Evolutionary conservation across 108 stramenopile species (phyloP).

Genomic region (Pseudonitzschia multiseries): DNA sequence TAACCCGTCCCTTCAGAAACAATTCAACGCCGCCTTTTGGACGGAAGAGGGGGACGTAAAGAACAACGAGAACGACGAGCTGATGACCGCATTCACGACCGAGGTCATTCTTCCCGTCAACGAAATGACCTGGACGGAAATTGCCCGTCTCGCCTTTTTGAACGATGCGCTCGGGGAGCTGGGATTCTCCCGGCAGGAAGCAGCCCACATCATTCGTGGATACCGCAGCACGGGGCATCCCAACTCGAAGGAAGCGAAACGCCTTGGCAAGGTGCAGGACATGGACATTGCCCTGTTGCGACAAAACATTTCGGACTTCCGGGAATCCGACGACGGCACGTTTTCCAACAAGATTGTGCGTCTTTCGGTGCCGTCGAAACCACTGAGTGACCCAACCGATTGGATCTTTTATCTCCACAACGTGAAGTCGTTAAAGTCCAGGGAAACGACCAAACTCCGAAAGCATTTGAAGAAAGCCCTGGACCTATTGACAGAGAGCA

Average conservation of each 20-base stretch:
- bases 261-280: conserved; percentile 74
- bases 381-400: conserved; percentile 47
- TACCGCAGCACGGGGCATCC: conserved; percentile 85
- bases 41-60: conserved; percentile 51
- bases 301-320: conserved; percentile 41
- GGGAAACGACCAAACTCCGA: background rate
- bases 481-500: conserved; percentile 21
- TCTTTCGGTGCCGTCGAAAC: conserved; percentile 52
- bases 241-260: conserved; percentile 83
- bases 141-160: conserved; percentile 74
- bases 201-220: conserved; percentile 70
- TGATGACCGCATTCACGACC: conserved; percentile 20
- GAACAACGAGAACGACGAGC: conserved; percentile 39
- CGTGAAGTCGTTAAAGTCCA: conserved; percentile 38
- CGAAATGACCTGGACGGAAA: conserved; percentile 78
- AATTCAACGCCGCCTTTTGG: conserved; percentile 62
- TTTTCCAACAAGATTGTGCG: conserved; percentile 26
- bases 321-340: conserved; percentile 5
- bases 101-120: conserved; percentile 75
- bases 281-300: conserved; percentile 55
- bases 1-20: conserved; percentile 55
- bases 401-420: conserved; percentile 79
- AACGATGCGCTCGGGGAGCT: conserved; percentile 73
- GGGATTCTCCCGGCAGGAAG: conserved; percentile 70
- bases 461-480: conserved; percentile 34